Evolutionary conservation across 2,329 filamentous ascomycete species (phyloP), one percentile per base, ranked within the genome.

Genomic region (Colletotrichum neosansevieriae): DNA sequence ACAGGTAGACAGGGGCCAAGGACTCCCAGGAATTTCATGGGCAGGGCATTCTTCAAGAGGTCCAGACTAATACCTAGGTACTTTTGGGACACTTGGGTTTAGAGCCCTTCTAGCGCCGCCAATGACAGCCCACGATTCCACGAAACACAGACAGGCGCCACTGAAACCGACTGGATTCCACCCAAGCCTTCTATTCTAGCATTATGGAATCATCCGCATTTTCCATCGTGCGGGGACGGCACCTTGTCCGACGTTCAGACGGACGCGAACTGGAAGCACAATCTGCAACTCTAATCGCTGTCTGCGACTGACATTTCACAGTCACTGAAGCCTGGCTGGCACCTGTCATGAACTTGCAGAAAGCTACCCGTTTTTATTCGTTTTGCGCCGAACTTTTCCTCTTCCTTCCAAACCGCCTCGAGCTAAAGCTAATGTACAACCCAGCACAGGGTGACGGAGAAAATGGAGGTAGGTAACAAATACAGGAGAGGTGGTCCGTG

Each of bases 341-440:
- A 61, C 36, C 34, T 51, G 36, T 64, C 57, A 44, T 53, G 44
- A 58, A 62, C 60, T 65, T 65, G 36, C 60, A 56, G 73, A 75
- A 75, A 74, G 75, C 73, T 72, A 74, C 75, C 76, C 74, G 73
- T 67, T 74, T 69, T 75, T 73, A 74, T 74, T 74, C 71, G 75
- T 67, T 64, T 76, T 75, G 76, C 76, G 75, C 75, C 75, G 63
- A 75, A 60, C 74, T 76, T 74, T 78, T 76, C 76, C 75, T 74
- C 74, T 72, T 69, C 72, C 75, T 72, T 66, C 62, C 62, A 67
- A 71, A 71, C 75, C 73, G 71, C 72, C 69, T 74, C 73, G 71
- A 71, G 74, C 74, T 73, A 71, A 77, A 77, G 74, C 75, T 79
- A 78, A 73, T 74, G 73, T 78, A 78, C 76, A 79, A 76, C 77